These are phyloP conservation scores for Trichoderma gracile DNA, from an alignment of 2,329 filamentous ascomycete species.

Conservation along the genomic window DNA sequence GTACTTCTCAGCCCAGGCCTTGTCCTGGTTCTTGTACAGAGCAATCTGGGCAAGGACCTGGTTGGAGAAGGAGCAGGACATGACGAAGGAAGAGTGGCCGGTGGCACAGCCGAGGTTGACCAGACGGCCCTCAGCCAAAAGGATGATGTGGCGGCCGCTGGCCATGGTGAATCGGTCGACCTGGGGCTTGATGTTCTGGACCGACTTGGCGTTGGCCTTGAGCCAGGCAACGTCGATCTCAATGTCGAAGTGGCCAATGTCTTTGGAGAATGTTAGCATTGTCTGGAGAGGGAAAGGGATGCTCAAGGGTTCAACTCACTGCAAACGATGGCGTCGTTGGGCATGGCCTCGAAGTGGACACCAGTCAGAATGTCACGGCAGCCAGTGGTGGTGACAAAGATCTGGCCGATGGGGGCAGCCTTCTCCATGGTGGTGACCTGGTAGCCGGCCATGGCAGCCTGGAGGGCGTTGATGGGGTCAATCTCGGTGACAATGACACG, in stretches of 20 bases:
- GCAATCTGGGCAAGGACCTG: slow-evolving; percentile 99
- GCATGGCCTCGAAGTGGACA: slow-evolving; percentile 92
- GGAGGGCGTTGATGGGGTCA: slow-evolving; percentile 98
- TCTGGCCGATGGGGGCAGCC: slow-evolving; percentile 84
- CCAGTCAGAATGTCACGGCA: slow-evolving; percentile 97
- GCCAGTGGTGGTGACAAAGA: slow-evolving; percentile 98
- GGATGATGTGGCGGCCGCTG: slow-evolving; percentile 94
- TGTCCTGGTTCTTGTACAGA: slow-evolving; percentile 90
- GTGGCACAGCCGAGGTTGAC: slow-evolving; percentile 99
- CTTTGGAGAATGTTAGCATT: slow-evolving; percentile 33
- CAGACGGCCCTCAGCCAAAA: slow-evolving; percentile 95
- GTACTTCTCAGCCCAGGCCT: slow-evolving; percentile 88
- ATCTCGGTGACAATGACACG: slow-evolving; percentile 96
- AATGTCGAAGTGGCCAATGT: slow-evolving; percentile 99
- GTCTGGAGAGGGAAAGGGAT: no score
- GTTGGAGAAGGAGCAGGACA: slow-evolving; percentile 99
- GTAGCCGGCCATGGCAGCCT: slow-evolving; percentile 96
- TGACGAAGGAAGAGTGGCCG: slow-evolving; percentile 98
- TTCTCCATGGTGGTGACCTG: slow-evolving; percentile 98
- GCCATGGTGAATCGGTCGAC: slow-evolving; percentile 97
- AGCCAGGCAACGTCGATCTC: slow-evolving; percentile 99
- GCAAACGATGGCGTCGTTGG: slow-evolving; percentile 98
- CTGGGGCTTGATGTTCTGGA: slow-evolving; percentile 99
- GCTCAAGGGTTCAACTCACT: slow-evolving; percentile 54
- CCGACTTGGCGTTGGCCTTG: slow-evolving; percentile 91